These are phyloP conservation scores for Corynascus novoguineensis DNA, from an alignment of 495 filamentous ascomycete species.

Conservation along the genomic window DNA sequence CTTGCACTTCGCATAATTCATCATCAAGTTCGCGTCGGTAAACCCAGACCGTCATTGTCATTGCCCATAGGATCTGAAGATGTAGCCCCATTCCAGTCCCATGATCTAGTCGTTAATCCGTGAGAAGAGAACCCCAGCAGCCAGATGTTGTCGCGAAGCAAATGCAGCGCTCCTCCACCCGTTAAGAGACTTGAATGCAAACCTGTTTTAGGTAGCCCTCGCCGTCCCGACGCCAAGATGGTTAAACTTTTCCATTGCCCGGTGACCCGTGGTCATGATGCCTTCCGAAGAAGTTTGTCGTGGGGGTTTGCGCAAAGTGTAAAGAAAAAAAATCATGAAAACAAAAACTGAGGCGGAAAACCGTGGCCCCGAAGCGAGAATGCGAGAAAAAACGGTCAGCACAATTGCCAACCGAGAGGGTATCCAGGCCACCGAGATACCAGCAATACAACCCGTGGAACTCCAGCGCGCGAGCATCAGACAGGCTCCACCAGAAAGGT, in stretches of 20 bases:
- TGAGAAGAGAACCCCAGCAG: constrained; percentile 15
- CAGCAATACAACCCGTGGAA: constrained; percentile 28
- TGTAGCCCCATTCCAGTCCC: constrained; percentile 25
- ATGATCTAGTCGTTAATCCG: constrained; percentile 33
- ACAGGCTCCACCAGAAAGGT: constrained; percentile 29
- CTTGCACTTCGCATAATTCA: background rate
- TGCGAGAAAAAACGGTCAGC: constrained; percentile 16
- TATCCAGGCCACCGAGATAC: constrained; percentile 35
- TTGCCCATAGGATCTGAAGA: constrained; percentile 21
- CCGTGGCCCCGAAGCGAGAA: constrained; percentile 11
- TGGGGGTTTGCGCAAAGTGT: constrained; percentile 13
- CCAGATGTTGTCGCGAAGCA: constrained; percentile 14
- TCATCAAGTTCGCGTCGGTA: background rate
- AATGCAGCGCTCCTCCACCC: constrained; percentile 18
- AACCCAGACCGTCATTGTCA: constrained; percentile 21
- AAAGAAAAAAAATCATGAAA: constrained; percentile 15
- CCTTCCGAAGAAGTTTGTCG: constrained; percentile 14
- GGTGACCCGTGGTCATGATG: constrained; percentile 26
- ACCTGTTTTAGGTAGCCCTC: constrained; percentile 17
- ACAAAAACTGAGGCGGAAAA: constrained; percentile 9
- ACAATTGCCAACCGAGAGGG: constrained; percentile 26
- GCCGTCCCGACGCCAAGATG: constrained; percentile 32
- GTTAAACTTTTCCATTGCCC: constrained; percentile 33
- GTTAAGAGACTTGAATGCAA: constrained; percentile 6
- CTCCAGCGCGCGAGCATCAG: constrained; percentile 23